Base-by-base conservation (phyloP, 345 rosid genomes). In the Eutrema heterophyllum region DNA sequence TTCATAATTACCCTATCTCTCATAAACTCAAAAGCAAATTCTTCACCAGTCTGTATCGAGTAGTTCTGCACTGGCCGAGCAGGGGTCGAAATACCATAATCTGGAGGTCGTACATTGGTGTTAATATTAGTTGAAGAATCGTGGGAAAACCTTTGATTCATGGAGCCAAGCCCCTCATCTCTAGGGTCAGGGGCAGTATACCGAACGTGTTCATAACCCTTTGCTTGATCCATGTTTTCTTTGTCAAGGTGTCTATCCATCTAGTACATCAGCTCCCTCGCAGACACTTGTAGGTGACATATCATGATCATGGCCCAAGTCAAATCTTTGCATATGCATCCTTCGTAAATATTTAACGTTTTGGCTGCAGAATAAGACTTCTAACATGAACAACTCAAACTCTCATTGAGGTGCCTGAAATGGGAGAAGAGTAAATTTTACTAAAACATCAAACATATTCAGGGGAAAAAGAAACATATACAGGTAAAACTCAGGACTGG, bases 11-110 rank as follows among this genome's bases (percentile, higher is more conserved):
- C 76, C 54, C 80, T 64, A 49, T 76, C 76, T 76, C 77, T 59
- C 77, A 78, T 78, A 59, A 78, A 78, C 58, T 78, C 81, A 58
- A 78, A 72, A 48, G 76, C 77, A 72, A 78, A 78, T 44, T 78
- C 81, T 78, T 78, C 81, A 66, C 81, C 81, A 1, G 81, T 78
- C 69, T 78, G 81, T 49, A 78, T 78, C 15, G 81, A 78, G 81
- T 72, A 78, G 71, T 78, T 78, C 3, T 53, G 72, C 53, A 77
- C 81, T 16, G 81, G 81, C 40, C 77, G 76, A 72, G 77, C 49
- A 71, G 72, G 77, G 64, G 73, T 26, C 9, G 68, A 9, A 50
- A 59, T 29, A 72, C 30, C 64, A 72, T 72, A 78, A 51, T 78
- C 81, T 58, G 81, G 81, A 50, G 81, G 81, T 30, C 81, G 73